phyloP scores from a whole-genome alignment of 441 rosid genomes.

The Mallotus japonicus region DNA sequence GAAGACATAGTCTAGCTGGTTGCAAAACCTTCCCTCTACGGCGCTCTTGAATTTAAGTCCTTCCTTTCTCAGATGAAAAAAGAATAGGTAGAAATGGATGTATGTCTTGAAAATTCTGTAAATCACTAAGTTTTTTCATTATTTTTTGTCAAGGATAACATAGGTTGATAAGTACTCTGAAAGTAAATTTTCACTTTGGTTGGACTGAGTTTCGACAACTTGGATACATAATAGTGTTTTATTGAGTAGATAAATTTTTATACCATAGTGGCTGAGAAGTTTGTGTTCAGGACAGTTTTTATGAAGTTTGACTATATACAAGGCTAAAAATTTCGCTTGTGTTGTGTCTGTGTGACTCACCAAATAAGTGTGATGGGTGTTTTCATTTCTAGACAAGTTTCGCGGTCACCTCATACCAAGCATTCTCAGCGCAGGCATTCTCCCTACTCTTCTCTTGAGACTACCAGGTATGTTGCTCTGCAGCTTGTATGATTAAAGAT shows the following conservation, averaged over 20 bases:
- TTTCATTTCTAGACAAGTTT: slow-evolving; percentile 94
- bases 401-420: slow-evolving; percentile 99
- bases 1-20: background rate
- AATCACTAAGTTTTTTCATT: background rate
- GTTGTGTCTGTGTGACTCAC: slow-evolving; percentile 48
- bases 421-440: slow-evolving; percentile 96
- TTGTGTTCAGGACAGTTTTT: slow-evolving; percentile 17
- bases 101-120: background rate
- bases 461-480: slow-evolving; percentile 50
- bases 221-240: slow-evolving; percentile 15
- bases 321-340: slow-evolving; percentile 37
- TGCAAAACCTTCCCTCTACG: background rate
- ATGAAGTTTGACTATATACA: slow-evolving; percentile 29
- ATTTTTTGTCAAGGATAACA: background rate
- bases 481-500: slow-evolving; percentile 34
- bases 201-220: slow-evolving; percentile 1
- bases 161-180: background rate
- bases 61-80: background rate
- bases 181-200: background rate
- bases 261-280: slow-evolving; percentile 30
- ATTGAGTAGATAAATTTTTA: slow-evolving; percentile 7
- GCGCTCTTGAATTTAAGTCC: no score
- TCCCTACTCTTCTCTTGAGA: slow-evolving; percentile 94
- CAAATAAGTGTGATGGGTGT: slow-evolving; percentile 75
- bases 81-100: background rate